Evolutionary conservation across 169 alveolate genomes (phyloP).

Genomic region (Plasmodium knowlesi): DNA sequence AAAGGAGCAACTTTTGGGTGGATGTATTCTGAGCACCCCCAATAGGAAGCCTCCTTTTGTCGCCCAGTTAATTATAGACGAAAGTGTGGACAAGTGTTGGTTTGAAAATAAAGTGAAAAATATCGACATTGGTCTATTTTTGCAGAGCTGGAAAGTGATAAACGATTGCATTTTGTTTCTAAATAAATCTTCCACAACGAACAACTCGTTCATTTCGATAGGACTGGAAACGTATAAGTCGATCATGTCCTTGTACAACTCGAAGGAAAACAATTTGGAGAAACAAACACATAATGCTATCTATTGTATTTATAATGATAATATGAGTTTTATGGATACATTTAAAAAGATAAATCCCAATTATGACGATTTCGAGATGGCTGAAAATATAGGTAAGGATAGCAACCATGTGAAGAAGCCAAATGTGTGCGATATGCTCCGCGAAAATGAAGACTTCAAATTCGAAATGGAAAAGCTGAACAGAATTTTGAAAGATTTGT

Average conservation of each 20-base stretch:
- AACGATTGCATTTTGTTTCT: slow-evolving; percentile 49
- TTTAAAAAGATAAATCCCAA: slow-evolving; percentile 31
- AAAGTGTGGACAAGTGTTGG: slow-evolving; percentile 63
- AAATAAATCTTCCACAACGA: slow-evolving; percentile 66
- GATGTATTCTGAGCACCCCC: not conserved
- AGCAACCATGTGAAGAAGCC: slow-evolving; percentile 5
- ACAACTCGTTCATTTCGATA: slow-evolving; percentile 61
- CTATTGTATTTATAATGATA: slow-evolving; percentile 67
- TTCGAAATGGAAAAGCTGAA: slow-evolving; percentile 60
- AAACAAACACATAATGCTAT: slow-evolving; percentile 60
- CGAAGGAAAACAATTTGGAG: slow-evolving; percentile 46
- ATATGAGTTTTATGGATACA: slow-evolving; percentile 39
- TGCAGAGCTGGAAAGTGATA: slow-evolving; percentile 70
- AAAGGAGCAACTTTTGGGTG: not conserved
- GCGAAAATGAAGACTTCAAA: slow-evolving; percentile 51
- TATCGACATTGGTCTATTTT: slow-evolving; percentile 31
- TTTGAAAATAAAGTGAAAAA: slow-evolving; percentile 52
- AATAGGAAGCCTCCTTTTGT: slow-evolving; percentile 1
- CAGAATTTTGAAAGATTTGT: slow-evolving; percentile 50
- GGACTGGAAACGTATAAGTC: slow-evolving; percentile 55
- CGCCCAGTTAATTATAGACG: slow-evolving; percentile 43
- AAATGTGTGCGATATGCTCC: slow-evolving; percentile 39
- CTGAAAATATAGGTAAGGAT: slow-evolving; percentile 3
- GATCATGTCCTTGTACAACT: slow-evolving; percentile 55
- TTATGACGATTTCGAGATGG: slow-evolving; percentile 44